Percentiles rank a stretch among this genome's conserved stretches.
Evolutionary conservation across 345 rosid genomes (phyloP).

Genomic region (Pugionium dolabratum): DNA sequence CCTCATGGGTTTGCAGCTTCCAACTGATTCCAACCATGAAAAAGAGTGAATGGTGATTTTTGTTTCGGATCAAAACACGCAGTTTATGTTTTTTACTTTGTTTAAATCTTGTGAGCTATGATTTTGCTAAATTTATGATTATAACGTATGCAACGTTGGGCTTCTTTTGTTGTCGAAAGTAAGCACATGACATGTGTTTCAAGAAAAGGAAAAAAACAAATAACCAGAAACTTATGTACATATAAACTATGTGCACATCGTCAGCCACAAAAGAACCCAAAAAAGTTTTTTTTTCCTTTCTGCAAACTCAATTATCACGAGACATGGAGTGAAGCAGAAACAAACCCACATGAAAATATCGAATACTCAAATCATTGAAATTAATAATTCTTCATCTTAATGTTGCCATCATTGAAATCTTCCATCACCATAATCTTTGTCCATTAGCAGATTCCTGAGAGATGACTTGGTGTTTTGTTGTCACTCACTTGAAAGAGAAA

Average conservation of each 20-base stretch:
- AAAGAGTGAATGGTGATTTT: conserved; percentile 30
- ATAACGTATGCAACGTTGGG: neutral
- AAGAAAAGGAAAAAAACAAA: neutral
- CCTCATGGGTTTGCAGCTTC: conserved; percentile 80
- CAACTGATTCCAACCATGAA: conserved; percentile 47
- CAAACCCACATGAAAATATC: conserved; percentile 38
- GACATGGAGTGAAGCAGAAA: conserved; percentile 32
- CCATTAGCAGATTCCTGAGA: conserved; percentile 35
- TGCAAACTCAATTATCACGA: conserved; percentile 13
- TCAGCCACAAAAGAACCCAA: conserved; percentile 32
- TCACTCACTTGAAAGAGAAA: conserved; percentile 25
- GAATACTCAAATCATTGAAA: conserved; percentile 30
- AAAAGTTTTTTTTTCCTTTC: neutral
- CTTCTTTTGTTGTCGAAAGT: neutral
- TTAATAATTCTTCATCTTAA: conserved; percentile 11
- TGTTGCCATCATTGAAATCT: neutral
- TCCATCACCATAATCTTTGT: conserved; percentile 34
- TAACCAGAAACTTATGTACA: conserved; percentile 16
- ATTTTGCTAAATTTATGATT: neutral
- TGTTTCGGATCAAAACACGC: no score
- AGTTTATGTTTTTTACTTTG: no score
- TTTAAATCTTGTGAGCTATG: no score
- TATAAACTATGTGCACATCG: conserved; percentile 13
- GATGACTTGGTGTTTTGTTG: conserved; percentile 35
- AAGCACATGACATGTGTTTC: conserved; percentile 31